phyloP scores from a whole-genome alignment of 2,329 filamentous ascomycete species.

The Aspergillus pseudoglaucus region DNA sequence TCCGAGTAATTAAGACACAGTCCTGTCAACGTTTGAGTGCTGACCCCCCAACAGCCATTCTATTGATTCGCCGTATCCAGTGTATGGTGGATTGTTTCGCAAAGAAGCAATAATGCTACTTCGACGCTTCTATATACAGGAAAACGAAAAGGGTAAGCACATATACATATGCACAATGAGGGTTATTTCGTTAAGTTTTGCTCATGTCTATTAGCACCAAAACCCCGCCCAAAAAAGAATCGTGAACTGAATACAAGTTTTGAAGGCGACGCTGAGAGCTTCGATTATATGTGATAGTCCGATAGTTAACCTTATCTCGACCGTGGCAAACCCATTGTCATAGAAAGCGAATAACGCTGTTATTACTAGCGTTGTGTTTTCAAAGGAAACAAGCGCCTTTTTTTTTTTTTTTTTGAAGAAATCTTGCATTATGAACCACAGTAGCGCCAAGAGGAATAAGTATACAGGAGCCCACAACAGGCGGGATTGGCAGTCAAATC shows the following conservation, averaged over 20 bases:
- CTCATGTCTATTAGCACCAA: conserved; percentile 44
- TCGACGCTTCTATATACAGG: conserved; percentile 92
- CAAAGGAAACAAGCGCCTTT: not conserved
- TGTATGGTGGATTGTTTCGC: conserved; percentile 78
- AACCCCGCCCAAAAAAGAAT: conserved; percentile 59
- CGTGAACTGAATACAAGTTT: conserved; percentile 57
- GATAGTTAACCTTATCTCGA: too few species aligned
- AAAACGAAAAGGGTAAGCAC: conserved; percentile 77
- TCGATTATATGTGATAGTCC: not conserved
- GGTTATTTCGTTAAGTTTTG: not conserved
- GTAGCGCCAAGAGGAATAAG: conserved; percentile 1
- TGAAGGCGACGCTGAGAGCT: conserved; percentile 12
- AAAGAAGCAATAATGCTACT: conserved; percentile 91
- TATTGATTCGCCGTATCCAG: conserved; percentile 72
- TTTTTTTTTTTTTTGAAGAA: too few species aligned
- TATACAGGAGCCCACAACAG: conserved; percentile 18
- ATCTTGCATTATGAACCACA: not conserved
- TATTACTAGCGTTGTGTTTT: not conserved
- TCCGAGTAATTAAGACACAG: conserved; percentile 45
- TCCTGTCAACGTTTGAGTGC: not conserved
- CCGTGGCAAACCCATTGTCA: not conserved
- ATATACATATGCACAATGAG: not conserved
- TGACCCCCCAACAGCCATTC: conserved; percentile 48
- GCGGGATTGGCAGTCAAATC: conserved; percentile 7
- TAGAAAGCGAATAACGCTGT: not conserved